Evolutionary conservation across 176 grass and related monocot species (phyloP), one percentile per base, ranked within the genome.

Genomic region (Saccharum officinarum): DNA sequence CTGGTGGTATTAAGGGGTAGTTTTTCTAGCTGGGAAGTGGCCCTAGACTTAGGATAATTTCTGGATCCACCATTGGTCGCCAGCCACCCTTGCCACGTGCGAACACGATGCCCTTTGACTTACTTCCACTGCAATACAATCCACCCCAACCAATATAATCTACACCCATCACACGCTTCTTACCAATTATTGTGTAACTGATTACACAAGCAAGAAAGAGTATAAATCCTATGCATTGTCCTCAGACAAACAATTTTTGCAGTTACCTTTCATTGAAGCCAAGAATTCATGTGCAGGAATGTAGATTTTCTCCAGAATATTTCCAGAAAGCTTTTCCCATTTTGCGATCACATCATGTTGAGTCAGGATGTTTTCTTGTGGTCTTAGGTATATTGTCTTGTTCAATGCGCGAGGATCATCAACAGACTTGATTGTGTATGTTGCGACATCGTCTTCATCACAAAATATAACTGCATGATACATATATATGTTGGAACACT

Each of bases 401-500:
- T 97, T 92, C 67, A 94, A 23, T 14, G 86, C 72, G 6, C 80
- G 69, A 33, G 87, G 92, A 63, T 94, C 90, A 37, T 90, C 82
- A 18, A n/a, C n/a, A n/a, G n/a, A n/a, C n/a, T n/a, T 82, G 33
- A 97, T 94, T 67, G 90, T 78, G 71, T 92, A 97, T 31, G 73
- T 83, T 20, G 67, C 88, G 0, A 87, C 28, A 23, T 92, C 90
- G 15, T 92, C 62, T 75, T 97, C 90, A 2, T 92, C 83, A 3
- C 87, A 3, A 33, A 88, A 92, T 74, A 92, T 82, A 5, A 0
- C 82, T 89, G 39, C 25, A 84, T 12, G 3, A 7, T 76, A 4
- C 13, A 50, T 50, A 47, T 2, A n/a, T n/a, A n/a, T n/a, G n/a
- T n/a, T n/a, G n/a, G n/a, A n/a, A n/a, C n/a, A n/a, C n/a, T n/a